Percentiles rank a stretch among this genome's conserved stretches.
Evolutionary conservation across 2,329 filamentous ascomycete genomes (phyloP).

Genomic region (Davidsoniella neocaledoniae): DNA sequence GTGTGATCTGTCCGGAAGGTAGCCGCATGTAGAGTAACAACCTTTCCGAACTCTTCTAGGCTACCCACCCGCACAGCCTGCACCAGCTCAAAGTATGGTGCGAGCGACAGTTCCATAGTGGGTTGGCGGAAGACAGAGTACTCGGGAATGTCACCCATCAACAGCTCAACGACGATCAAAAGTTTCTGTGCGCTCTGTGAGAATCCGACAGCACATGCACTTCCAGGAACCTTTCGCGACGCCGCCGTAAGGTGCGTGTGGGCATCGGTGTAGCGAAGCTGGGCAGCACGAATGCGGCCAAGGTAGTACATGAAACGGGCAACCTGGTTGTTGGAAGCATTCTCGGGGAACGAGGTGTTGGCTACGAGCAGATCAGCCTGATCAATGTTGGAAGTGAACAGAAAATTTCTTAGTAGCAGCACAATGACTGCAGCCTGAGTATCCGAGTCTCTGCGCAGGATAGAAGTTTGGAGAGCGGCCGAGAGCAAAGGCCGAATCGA

Average conservation of each 20-base stretch:
- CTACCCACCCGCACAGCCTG: constrained; percentile 95
- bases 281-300: constrained; percentile 87
- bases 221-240: constrained; percentile 86
- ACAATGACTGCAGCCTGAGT: constrained; percentile 96
- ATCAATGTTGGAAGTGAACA: constrained; percentile 87
- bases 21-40: constrained; percentile 63
- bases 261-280: constrained; percentile 91
- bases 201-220: constrained; percentile 77
- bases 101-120: constrained; percentile 68
- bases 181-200: constrained; percentile 93
- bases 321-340: constrained; percentile 94
- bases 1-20: constrained; percentile 87
- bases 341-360: constrained; percentile 86
- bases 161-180: constrained; percentile 83
- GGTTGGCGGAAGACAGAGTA: constrained; percentile 85
- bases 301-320: constrained; percentile 96
- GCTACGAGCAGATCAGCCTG: constrained; percentile 92
- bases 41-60: constrained; percentile 78
- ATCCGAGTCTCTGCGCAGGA: constrained; percentile 88
- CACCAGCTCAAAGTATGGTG: constrained; percentile 86
- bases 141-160: constrained; percentile 98
- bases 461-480: constrained; percentile 80
- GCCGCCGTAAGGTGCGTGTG: constrained; percentile 88
- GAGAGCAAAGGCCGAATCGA: constrained; percentile 74
- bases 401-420: constrained; percentile 84